Conservation (phyloP, 176 grass and related monocot species). For the Carex cristatella region DNA sequence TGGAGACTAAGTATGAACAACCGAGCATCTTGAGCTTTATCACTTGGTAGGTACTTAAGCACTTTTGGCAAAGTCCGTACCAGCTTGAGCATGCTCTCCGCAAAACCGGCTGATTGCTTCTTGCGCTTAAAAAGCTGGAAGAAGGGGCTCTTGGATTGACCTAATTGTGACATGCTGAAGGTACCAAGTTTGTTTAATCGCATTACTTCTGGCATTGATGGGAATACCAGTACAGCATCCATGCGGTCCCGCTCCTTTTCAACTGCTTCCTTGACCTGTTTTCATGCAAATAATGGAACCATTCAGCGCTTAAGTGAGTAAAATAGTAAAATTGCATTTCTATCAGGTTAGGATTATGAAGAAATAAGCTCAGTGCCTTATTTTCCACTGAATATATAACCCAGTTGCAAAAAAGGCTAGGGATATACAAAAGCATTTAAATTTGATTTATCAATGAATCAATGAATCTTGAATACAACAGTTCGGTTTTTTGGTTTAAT, state of each 20-base stretch:
- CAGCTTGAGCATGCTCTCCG: conserved; percentile 98
- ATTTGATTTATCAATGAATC: neutral
- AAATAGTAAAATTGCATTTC: neutral
- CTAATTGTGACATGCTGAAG: conserved; percentile 98
- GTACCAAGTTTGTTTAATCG: conserved; percentile 95
- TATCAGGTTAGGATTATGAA: neutral
- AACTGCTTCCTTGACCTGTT: conserved; percentile 44
- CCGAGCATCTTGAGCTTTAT: conserved; percentile 98
- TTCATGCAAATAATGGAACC: neutral
- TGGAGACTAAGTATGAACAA: conserved; percentile 96
- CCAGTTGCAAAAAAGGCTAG: neutral
- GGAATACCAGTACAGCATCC: conserved; percentile 96
- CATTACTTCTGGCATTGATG: conserved; percentile 99
- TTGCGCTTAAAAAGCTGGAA: conserved; percentile 99
- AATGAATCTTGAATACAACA: neutral
- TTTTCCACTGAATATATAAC: neutral
- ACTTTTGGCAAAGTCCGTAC: conserved; percentile 95
- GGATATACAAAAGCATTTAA: neutral
- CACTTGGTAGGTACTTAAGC: conserved; percentile 93
- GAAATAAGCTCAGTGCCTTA: neutral
- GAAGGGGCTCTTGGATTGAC: conserved; percentile 98
- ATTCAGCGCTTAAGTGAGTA: neutral
- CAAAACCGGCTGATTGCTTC: conserved; percentile 68
- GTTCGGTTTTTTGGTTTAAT: neutral
- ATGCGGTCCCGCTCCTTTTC: conserved; percentile 70